Percentiles rank a stretch among this genome's conserved stretches.
Evolutionary conservation across 768 basidiomycete species (phyloP).

Genomic region (Lactarius hatsudake): DNA sequence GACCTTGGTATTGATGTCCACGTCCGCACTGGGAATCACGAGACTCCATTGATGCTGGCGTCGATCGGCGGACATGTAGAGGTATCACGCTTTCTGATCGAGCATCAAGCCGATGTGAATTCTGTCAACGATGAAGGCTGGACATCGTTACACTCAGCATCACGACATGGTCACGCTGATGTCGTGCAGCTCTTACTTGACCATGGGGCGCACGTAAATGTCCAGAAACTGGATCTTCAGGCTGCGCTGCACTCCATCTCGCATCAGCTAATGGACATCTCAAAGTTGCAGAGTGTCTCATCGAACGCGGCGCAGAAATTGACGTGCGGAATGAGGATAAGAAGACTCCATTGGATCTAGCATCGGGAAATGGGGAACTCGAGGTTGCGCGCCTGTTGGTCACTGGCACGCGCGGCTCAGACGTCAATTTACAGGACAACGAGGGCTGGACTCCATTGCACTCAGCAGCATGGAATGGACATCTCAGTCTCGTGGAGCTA

Average conservation of each 20-base stretch:
- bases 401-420: neutral
- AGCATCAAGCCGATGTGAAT: neutral
- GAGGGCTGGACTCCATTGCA: neutral
- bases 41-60: neutral
- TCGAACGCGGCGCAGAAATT: neutral
- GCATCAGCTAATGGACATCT: neutral
- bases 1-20: neutral
- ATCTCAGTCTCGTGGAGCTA: neutral
- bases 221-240: too few relatives aligned
- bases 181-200: neutral
- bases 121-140: neutral
- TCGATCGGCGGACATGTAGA: neutral
- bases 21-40: neutral
- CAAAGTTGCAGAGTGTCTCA: neutral
- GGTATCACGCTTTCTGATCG: neutral
- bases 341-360: neutral
- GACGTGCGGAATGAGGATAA: neutral
- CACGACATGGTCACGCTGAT: neutral
- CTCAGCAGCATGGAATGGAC: neutral
- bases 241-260: too few relatives aligned
- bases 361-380: neutral
- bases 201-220: neutral
- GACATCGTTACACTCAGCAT: neutral
- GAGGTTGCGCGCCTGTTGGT: neutral
- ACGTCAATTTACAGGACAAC: neutral